A percentile compares a stretch with the other conserved stretches of the same genome.
These are phyloP conservation scores for Thymus mandschuricus DNA, from an alignment of 257 asterid species.

Conservation along the genomic window DNA sequence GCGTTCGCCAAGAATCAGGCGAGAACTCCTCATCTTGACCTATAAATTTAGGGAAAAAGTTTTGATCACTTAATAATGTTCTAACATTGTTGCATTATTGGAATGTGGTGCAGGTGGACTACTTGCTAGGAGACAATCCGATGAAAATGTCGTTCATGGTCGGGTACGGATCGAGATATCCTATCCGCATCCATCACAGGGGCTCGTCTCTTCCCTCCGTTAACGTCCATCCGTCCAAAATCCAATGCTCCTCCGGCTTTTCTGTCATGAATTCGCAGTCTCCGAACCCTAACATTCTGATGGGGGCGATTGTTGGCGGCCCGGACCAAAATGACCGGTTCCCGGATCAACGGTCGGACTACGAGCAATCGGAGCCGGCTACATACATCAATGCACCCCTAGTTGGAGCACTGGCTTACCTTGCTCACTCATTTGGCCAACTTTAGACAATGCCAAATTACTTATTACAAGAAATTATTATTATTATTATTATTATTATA, in stretches of 20 bases:
- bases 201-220: slow-evolving; percentile 92
- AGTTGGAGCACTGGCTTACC: slow-evolving; percentile 81
- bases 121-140: slow-evolving; percentile 88
- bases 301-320: slow-evolving; percentile 91
- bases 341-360: slow-evolving; percentile 85
- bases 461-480: neutral
- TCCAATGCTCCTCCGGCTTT: slow-evolving; percentile 79
- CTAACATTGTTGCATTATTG: neutral
- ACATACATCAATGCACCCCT: slow-evolving; percentile 95
- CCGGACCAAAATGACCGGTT: slow-evolving; percentile 83
- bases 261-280: slow-evolving; percentile 54
- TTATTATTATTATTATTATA: too few relatives aligned
- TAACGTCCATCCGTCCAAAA: slow-evolving; percentile 65
- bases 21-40: neutral
- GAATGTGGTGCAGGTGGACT: slow-evolving; percentile 65
- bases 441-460: slow-evolving; percentile 39
- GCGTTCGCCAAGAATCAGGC: slow-evolving; percentile 84
- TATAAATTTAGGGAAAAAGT: neutral
- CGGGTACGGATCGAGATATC: slow-evolving; percentile 85
- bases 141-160: slow-evolving; percentile 92
- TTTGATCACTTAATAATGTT: neutral
- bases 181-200: slow-evolving; percentile 87
- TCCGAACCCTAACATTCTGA: slow-evolving; percentile 76
- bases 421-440: slow-evolving; percentile 96
- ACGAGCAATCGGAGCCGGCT: slow-evolving; percentile 96